Evolutionary conservation across 108 stramenopile genomes (phyloP), one percentile per base, ranked within the genome.

Genomic region (Nannochloropsis granulata): DNA sequence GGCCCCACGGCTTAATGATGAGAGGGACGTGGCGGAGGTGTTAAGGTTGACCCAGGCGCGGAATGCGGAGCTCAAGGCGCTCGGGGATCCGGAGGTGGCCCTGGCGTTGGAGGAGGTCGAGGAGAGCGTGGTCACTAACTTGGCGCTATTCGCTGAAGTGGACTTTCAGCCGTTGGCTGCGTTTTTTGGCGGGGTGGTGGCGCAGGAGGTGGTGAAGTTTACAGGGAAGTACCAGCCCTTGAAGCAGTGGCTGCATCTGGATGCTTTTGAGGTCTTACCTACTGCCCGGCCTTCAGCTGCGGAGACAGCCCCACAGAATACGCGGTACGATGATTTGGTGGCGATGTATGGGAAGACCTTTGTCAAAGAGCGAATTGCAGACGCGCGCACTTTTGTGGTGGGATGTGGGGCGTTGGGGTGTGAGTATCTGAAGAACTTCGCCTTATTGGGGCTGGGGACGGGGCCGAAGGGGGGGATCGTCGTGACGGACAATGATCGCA

Each of bases 381-480:
- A 91, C 82, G 92, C 92, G 83, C 88, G 87, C 43, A 91, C 92
- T 13, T 95, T 95, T 86, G 89, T 95, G 86, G 95, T 95, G 16
- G 95, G 95, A 16, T 93, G 93, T 83, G 95, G 95, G 5, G 95
- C 95, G 8, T 84, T 95, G 12, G 95, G 95, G 44, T 95, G 95
- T 86, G 95, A 95, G 87, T 94, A 93, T 86, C 87, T 95, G 71
- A 95, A 95, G 44, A 94, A 94, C 83, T 93, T 94, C 85, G 94
- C 94, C 23, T 85, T 94, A 21, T 85, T 92, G 83, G 94, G 94
- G 42, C 87, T 94, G n/a, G 93, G 90, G 14, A 92, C 93, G 34
- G 94, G 93, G 14, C 92, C 92, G 25, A 88, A 92, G 42, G 90
- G 90, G 3, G 85, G 89, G 85, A 88, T 94, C 79, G 89, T 85